Conservation (phyloP, 768 basidiomycete genomes). For the Suillus americanus region DNA sequence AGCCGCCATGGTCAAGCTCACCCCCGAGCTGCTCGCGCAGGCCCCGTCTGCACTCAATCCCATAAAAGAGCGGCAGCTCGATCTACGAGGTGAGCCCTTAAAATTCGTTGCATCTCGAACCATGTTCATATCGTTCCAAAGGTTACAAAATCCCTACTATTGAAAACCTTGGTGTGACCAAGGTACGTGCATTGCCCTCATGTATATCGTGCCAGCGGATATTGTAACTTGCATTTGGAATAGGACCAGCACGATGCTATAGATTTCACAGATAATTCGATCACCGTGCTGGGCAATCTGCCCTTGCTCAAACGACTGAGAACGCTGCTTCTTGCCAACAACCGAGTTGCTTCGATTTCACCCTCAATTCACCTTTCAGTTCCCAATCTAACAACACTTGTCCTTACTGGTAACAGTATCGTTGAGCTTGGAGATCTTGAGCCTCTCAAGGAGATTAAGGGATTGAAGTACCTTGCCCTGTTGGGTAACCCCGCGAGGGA, state of each 20-base stretch:
- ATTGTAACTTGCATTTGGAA: constrained; percentile 16
- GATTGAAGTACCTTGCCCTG: constrained; percentile 74
- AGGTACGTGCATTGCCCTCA: constrained; percentile 46
- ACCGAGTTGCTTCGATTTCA: constrained; percentile 83
- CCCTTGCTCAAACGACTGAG: constrained; percentile 83
- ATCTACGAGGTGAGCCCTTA: constrained; percentile 71
- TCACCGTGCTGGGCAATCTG: constrained; percentile 78
- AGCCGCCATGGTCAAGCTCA: constrained; percentile 76
- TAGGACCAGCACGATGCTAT: constrained; percentile 94
- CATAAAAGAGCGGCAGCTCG: constrained; percentile 86
- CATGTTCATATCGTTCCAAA: constrained; percentile 34
- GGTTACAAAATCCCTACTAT: constrained; percentile 94
- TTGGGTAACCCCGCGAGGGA: constrained; percentile 84
- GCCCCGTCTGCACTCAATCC: constrained; percentile 78
- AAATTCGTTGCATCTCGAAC: constrained; percentile 8
- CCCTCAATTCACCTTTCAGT: constrained; percentile 78
- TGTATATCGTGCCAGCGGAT: constrained; percentile 6
- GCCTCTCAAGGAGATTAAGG: constrained; percentile 72
- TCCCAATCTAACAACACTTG: constrained; percentile 80
- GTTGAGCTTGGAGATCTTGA: constrained; percentile 83
- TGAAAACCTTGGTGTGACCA: constrained; percentile 94
- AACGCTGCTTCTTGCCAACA: constrained; percentile 86
- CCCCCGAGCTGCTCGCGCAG: constrained; percentile 88
- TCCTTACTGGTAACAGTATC: constrained; percentile 83
- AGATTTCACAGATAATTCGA: constrained; percentile 91